phyloP scores from a whole-genome alignment of 768 basidiomycete genomes.

The Auricularia cornea region DNA sequence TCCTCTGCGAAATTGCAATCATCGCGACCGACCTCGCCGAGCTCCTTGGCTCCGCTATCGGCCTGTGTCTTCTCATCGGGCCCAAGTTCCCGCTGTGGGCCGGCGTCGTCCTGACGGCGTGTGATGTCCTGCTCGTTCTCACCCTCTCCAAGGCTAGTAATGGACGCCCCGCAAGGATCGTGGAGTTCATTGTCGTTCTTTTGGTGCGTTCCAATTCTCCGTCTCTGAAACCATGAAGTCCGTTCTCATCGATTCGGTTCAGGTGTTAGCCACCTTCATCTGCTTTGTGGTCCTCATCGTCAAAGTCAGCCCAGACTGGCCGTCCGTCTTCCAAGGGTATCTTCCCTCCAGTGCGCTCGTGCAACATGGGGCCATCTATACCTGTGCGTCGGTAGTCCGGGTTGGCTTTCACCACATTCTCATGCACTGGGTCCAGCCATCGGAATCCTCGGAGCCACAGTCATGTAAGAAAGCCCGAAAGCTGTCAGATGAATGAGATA shows the following conservation, averaged over 20 bases:
- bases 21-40: slow-evolving; percentile 76
- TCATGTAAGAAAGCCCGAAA: slow-evolving; percentile 48
- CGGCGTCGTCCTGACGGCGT: slow-evolving; percentile 57
- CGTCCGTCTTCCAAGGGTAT: slow-evolving; percentile 62
- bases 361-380: slow-evolving; percentile 51
- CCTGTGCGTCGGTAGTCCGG: slow-evolving; percentile 35
- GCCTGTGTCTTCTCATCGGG: slow-evolving; percentile 58
- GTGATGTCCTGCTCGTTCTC: slow-evolving; percentile 64
- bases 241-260: slow-evolving; percentile 5
- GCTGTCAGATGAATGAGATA: too few relatives aligned
- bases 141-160: neutral
- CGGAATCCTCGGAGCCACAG: slow-evolving; percentile 73
- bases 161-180: neutral
- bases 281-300: slow-evolving; percentile 74
- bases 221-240: too few relatives aligned
- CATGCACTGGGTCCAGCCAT: slow-evolving; percentile 36
- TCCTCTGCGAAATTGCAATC: slow-evolving; percentile 51
- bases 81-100: slow-evolving; percentile 62
- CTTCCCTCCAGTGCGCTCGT: slow-evolving; percentile 65
- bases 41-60: slow-evolving; percentile 73
- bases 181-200: neutral
- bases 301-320: slow-evolving; percentile 64
- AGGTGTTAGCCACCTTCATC: slow-evolving; percentile 65
- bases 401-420: neutral
- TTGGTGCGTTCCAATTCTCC: neutral